These are phyloP conservation scores for Corylus avellana DNA, from an alignment of 306 rosid genomes.

Conservation along the genomic window DNA sequence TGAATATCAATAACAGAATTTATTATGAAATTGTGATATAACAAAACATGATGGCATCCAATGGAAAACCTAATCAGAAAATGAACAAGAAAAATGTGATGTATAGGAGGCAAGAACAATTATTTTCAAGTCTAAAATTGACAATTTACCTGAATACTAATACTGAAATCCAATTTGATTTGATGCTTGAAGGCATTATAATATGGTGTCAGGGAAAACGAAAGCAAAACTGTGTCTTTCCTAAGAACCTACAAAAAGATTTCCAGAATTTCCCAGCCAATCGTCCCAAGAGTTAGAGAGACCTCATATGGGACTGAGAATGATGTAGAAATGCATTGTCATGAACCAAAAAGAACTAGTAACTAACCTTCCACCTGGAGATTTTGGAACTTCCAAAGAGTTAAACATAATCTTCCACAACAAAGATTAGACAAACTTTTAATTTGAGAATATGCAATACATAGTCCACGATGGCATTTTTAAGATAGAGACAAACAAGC, in stretches of 20 bases:
- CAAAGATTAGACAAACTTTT: not conserved
- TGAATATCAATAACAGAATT: not conserved
- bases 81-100: not conserved
- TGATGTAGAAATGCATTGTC: not conserved
- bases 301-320: not conserved
- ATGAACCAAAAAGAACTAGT: not conserved
- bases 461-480: constrained; percentile 12
- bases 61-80: not conserved
- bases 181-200: not conserved
- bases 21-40: not conserved
- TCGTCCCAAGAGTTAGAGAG: not conserved
- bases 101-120: too few relatives aligned
- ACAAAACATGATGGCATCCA: not conserved
- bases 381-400: too few relatives aligned
- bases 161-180: not conserved
- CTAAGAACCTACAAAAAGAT: too few relatives aligned
- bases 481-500: constrained; percentile 17
- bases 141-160: not conserved
- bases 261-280: not conserved
- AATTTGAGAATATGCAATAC: constrained; percentile 18
- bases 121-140: too few relatives aligned
- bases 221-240: too few relatives aligned
- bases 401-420: not conserved
- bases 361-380: constrained; percentile 85
- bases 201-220: not conserved